Conservation (phyloP, 495 filamentous ascomycete genomes). For the Podospora pseudopauciseta region DNA sequence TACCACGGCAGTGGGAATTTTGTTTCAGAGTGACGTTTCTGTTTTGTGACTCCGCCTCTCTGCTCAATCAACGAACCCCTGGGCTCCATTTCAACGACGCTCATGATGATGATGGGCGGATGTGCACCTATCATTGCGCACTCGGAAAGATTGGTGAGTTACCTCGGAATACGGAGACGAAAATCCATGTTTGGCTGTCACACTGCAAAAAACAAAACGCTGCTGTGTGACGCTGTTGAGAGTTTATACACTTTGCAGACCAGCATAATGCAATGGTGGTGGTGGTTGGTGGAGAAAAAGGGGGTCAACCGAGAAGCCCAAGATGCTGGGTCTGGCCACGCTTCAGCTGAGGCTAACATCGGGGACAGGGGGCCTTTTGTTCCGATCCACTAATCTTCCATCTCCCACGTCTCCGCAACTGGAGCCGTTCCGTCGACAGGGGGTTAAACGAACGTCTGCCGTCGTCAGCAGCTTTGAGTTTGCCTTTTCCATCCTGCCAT, state of each 20-base stretch:
- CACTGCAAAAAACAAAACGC: too few species aligned
- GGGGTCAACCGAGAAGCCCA: neutral
- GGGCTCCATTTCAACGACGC: neutral
- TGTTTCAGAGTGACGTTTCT: neutral
- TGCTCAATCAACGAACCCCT: neutral
- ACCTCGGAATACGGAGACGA: neutral
- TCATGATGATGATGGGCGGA: neutral
- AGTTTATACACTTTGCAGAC: too few species aligned
- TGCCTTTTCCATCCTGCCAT: neutral
- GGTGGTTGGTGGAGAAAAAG: slow-evolving; percentile 6
- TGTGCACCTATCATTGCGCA: too few species aligned
- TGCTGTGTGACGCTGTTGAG: neutral
- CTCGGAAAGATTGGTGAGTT: neutral
- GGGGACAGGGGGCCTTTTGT: neutral
- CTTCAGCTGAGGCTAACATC: neutral
- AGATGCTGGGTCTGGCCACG: neutral
- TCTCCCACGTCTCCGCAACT: neutral
- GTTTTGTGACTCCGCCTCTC: neutral
- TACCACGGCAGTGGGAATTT: neutral
- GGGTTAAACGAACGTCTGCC: neutral
- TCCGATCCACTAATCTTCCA: neutral
- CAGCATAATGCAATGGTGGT: neutral
- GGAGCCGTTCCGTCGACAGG: neutral
- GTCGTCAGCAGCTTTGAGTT: neutral
- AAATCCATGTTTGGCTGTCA: neutral